Conservation (phyloP, 2,329 filamentous ascomycete genomes). For the Botrytis pseudocinerea region DNA sequence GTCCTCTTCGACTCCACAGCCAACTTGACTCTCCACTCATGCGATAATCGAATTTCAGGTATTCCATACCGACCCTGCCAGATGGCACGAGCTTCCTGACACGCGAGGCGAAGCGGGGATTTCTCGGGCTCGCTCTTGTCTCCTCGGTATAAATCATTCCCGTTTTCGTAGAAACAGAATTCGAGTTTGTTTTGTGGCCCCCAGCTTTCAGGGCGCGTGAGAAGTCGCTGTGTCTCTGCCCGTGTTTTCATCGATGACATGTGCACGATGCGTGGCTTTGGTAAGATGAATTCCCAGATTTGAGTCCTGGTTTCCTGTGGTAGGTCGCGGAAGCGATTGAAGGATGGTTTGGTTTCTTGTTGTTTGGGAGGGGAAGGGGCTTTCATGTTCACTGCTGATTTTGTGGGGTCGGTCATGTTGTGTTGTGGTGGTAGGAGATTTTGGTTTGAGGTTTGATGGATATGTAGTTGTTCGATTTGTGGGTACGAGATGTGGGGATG, state of each 20-base stretch:
- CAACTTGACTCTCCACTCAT: not conserved
- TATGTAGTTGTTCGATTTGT: not conserved
- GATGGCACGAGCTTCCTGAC: not conserved
- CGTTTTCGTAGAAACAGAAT: not conserved
- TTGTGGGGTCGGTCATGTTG: not conserved
- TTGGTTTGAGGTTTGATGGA: not conserved
- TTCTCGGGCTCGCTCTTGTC: not conserved
- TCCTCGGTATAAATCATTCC: not conserved
- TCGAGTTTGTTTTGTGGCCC: accelerated
- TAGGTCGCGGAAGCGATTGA: not conserved
- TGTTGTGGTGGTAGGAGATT: not conserved
- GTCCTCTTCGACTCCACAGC: accelerated
- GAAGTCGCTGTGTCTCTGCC: not conserved
- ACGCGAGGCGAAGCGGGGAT: not conserved
- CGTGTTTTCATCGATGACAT: not conserved
- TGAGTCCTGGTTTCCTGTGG: not conserved
- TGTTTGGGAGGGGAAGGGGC: not conserved
- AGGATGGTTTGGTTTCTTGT: not conserved
- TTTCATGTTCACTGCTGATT: no score
- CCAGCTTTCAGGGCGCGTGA: not conserved
- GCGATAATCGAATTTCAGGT: not conserved
- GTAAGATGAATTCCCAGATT: not conserved
- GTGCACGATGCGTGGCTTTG: not conserved
- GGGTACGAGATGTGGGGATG: not conserved
- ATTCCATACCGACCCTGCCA: not conserved